These are phyloP conservation scores for Pythium vanterpoolii DNA, from an alignment of 352 stramenopile species.

Conservation along the genomic window DNA sequence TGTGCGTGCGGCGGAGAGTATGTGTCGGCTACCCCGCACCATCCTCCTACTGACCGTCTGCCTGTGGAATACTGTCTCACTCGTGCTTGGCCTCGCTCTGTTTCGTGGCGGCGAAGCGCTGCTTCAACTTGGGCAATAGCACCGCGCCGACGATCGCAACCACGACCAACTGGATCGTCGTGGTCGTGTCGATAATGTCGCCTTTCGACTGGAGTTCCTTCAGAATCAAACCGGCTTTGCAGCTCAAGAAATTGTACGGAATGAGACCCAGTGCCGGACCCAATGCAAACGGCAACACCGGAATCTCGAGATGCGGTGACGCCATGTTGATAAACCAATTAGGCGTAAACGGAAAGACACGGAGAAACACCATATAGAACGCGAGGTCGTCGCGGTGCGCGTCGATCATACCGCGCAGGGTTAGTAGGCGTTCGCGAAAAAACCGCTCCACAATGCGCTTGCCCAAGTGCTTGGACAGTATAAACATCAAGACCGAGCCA, in stretches of 20 bases:
- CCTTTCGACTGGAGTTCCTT: constrained; percentile 59
- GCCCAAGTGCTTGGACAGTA: constrained; percentile 60
- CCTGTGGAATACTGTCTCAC: background rate
- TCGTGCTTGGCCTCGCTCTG: background rate
- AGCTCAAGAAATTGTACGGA: constrained; percentile 85
- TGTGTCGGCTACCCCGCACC: background rate
- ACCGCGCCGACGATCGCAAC: constrained; percentile 58
- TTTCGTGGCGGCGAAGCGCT: constrained; percentile 39
- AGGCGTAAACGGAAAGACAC: constrained; percentile 79
- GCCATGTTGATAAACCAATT: constrained; percentile 89
- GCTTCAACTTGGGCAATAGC: constrained; percentile 61
- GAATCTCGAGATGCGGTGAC: constrained; percentile 69
- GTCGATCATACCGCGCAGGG: constrained; percentile 55
- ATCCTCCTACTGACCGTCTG: background rate
- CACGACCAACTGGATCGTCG: constrained; percentile 69
- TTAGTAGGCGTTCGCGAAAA: constrained; percentile 47
- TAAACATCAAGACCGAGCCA: constrained; percentile 73
- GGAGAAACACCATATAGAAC: constrained; percentile 83
- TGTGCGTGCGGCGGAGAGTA: no score
- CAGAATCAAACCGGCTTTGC: constrained; percentile 74
- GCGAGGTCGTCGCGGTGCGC: constrained; percentile 66
- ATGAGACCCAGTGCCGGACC: constrained; percentile 65
- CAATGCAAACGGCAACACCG: constrained; percentile 54
- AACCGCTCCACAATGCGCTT: constrained; percentile 47
- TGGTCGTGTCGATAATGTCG: constrained; percentile 78